Percentiles rank a stretch among this genome's conserved stretches.
Conservation (phyloP, 257 asterid species). For the Verbena officinalis region DNA sequence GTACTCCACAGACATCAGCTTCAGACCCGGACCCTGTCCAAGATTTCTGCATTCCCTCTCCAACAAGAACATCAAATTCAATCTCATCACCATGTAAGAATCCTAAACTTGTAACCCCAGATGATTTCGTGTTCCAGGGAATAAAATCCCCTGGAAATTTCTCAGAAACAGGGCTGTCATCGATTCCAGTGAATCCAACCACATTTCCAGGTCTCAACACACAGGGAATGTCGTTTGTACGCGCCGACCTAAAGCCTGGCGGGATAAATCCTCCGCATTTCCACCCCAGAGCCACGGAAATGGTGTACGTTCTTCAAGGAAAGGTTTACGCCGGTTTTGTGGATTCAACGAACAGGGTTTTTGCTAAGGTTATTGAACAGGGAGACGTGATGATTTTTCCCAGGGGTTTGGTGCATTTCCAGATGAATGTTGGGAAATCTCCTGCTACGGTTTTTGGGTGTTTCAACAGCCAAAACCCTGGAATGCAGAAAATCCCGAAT, state of each 20-base stretch:
- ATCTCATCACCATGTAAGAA: conserved; percentile 42
- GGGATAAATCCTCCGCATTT: conserved; percentile 66
- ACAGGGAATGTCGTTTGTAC: conserved; percentile 58
- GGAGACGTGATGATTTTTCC: conserved; percentile 72
- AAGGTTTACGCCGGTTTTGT: conserved; percentile 58
- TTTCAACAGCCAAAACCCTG: conserved; percentile 63
- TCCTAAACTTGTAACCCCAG: conserved; percentile 37
- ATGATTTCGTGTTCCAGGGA: conserved; percentile 56
- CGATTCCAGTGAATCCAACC: conserved; percentile 38
- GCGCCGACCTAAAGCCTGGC: conserved; percentile 51
- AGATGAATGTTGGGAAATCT: conserved; percentile 58
- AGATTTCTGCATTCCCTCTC: conserved; percentile 52
- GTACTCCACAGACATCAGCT: conserved; percentile 23
- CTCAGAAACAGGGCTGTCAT: conserved; percentile 43
- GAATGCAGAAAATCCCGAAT: conserved; percentile 52
- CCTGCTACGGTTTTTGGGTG: conserved; percentile 50
- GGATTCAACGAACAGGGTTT: conserved; percentile 50
- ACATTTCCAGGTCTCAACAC: conserved; percentile 62
- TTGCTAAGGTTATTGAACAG: conserved; percentile 49
- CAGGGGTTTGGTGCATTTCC: conserved; percentile 62
- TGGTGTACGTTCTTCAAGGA: conserved; percentile 48
- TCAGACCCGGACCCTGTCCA: conserved; percentile 61
- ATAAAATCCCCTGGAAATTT: conserved; percentile 48
- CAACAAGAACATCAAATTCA: not conserved
- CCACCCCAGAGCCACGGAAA: conserved; percentile 63